These are phyloP conservation scores for Glycine soja DNA, from an alignment of 306 rosid genomes.

Conservation along the genomic window DNA sequence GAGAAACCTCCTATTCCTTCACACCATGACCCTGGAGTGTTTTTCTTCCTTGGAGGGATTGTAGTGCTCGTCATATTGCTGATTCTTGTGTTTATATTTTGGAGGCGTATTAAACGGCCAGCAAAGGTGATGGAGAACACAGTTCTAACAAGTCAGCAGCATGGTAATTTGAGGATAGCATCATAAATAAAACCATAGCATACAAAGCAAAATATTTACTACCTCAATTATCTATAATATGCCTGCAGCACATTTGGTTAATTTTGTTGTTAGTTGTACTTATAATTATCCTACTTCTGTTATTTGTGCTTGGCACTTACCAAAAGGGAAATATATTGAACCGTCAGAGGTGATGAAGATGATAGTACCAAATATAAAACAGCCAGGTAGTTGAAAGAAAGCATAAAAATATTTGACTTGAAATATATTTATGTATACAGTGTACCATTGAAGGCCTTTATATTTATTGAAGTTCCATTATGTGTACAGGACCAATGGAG, in stretches of 20 bases:
- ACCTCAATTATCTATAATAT: neutral
- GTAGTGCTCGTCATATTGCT: constrained; percentile 60
- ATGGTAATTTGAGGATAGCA: constrained; percentile 45
- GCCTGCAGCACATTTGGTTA: constrained; percentile 46
- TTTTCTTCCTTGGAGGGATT: constrained; percentile 76
- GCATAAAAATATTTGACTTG: neutral
- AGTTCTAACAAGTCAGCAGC: constrained; percentile 36
- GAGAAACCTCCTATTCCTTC: constrained; percentile 49
- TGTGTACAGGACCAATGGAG: constrained; percentile 60
- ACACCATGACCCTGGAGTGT: constrained; percentile 39
- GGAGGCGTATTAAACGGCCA: constrained; percentile 59
- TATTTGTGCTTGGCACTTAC: constrained; percentile 46
- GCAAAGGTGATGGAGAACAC: constrained; percentile 30
- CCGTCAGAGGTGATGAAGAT: constrained; percentile 55
- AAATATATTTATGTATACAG: neutral
- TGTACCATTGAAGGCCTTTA: neutral
- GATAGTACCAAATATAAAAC: constrained; percentile 46
- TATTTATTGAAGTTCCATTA: neutral
- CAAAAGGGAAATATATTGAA: constrained; percentile 50
- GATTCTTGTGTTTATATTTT: constrained; percentile 55
- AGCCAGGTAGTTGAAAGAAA: constrained; percentile 53
- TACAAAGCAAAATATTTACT: neutral
- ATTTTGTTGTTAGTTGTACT: constrained; percentile 48
- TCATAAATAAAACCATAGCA: neutral
- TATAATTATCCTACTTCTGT: too few relatives aligned